These are phyloP conservation scores for Coemansia sp. DNA, from an alignment of 192 early-diverging fungal genomes.

Conservation along the genomic window DNA sequence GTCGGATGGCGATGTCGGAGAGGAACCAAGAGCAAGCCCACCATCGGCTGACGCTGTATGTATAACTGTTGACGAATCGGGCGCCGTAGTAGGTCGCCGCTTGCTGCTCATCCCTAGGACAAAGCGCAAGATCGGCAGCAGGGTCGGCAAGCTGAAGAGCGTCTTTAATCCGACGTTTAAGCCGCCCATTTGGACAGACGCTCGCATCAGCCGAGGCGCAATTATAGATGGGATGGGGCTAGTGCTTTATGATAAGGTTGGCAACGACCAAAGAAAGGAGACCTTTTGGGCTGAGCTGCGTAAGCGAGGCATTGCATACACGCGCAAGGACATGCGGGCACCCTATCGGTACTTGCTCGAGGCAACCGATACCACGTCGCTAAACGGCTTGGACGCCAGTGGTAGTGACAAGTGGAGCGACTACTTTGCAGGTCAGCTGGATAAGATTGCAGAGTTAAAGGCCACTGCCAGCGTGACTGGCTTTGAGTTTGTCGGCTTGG, in stretches of 20 bases:
- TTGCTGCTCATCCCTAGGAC: constrained; percentile 12
- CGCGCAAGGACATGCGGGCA: constrained; percentile 29
- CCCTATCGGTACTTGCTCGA: constrained; percentile 15
- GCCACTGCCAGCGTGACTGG: not conserved
- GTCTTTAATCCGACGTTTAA: not conserved
- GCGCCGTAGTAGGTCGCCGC: constrained; percentile 25
- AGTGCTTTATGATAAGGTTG: constrained; percentile 14
- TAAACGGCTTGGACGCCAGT: not conserved
- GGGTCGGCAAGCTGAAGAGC: constrained; percentile 4
- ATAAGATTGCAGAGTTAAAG: no score
- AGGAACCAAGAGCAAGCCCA: not conserved
- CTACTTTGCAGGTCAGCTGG: not conserved
- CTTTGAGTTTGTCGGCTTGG: not conserved
- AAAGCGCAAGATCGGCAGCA: not conserved
- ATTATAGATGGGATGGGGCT: constrained; percentile 27
- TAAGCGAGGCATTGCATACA: constrained; percentile 25
- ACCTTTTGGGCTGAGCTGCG: constrained; percentile 29
- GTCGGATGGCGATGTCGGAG: not conserved
- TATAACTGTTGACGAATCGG: constrained; percentile 29
- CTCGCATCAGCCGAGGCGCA: not conserved
- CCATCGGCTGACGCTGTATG: constrained; percentile 15
- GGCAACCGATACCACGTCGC: not conserved
- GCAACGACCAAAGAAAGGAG: constrained; percentile 12
- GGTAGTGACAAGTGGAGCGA: not conserved
- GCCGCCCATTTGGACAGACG: not conserved